Conservation (phyloP, 2,329 filamentous ascomycete genomes). For the Myriosclerotinia curreyana region DNA sequence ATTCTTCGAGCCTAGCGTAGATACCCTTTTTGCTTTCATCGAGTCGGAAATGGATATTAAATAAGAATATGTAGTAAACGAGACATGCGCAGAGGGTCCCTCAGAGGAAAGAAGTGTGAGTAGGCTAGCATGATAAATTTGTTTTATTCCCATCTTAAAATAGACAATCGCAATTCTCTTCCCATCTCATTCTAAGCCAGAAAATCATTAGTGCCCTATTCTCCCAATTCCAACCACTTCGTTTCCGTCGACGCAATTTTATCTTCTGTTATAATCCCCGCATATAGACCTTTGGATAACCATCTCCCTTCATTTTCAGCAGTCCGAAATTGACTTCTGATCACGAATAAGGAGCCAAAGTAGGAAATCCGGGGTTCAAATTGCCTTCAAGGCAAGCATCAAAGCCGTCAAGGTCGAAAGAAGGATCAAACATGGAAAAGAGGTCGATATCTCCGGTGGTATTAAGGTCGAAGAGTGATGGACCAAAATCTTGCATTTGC, state of each 20-base stretch:
- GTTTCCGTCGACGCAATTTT: background rate
- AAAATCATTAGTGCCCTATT: too few species aligned
- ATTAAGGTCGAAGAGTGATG: constrained; percentile 27
- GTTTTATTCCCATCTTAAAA: too few species aligned
- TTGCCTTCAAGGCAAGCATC: constrained; percentile 32
- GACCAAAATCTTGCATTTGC: constrained; percentile 26
- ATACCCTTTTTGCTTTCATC: too few species aligned
- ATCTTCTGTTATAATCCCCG: background rate
- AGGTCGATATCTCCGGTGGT: constrained; percentile 27
- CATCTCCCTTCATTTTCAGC: background rate
- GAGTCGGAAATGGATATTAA: background rate
- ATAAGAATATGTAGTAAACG: background rate
- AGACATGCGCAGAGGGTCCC: background rate
- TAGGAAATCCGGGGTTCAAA: constrained; percentile 28
- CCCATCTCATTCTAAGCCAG: too few species aligned
- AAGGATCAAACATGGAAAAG: constrained; percentile 34
- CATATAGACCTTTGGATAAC: background rate
- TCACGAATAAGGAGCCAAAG: constrained; percentile 5
- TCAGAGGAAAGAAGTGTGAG: background rate
- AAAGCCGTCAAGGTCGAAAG: constrained; percentile 31
- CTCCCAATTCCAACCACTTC: background rate
- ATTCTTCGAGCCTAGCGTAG: too few species aligned
- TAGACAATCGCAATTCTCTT: too few species aligned
- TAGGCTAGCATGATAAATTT: too few species aligned
- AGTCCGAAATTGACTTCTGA: background rate